These are phyloP conservation scores for Pseudozyma hubeiensis DNA, from an alignment of 1,284 basidiomycete species.

Conservation along the genomic window DNA sequence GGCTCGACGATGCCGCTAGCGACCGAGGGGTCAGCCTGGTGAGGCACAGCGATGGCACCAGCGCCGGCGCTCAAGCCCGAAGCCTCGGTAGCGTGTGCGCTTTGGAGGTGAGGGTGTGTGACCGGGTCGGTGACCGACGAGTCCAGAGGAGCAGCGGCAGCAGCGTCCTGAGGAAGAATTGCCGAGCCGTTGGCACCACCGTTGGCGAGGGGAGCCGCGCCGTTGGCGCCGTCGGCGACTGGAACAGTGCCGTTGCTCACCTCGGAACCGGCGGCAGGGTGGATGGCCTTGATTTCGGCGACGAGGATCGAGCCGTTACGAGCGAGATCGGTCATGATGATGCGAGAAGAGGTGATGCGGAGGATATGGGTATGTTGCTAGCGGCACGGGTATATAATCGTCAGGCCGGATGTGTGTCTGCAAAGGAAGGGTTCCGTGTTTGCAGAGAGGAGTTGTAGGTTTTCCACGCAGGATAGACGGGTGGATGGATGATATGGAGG, in stretches of 20 bases:
- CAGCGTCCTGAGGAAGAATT: background rate
- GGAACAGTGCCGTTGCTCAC: slow-evolving; percentile 12
- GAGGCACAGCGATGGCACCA: slow-evolving; percentile 33
- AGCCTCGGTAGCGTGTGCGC: slow-evolving; percentile 29
- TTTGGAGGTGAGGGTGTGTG: slow-evolving; percentile 11
- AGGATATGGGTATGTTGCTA: slow-evolving; percentile 6
- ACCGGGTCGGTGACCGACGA: slow-evolving; percentile 31
- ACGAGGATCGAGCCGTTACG: slow-evolving; percentile 50
- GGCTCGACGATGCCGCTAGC: slow-evolving; percentile 24
- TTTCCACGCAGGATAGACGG: background rate
- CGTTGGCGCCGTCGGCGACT: slow-evolving; percentile 8
- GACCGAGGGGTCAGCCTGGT: slow-evolving; percentile 30
- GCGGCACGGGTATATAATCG: slow-evolving; percentile 3
- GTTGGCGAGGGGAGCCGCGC: slow-evolving; percentile 5
- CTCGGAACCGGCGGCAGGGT: slow-evolving; percentile 16
- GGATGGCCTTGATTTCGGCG: slow-evolving; percentile 51
- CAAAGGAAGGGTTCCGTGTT: background rate
- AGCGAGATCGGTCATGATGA: slow-evolving; percentile 45
- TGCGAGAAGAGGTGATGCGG: slow-evolving; percentile 8
- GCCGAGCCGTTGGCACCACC: slow-evolving; percentile 19
- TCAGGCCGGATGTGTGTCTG: background rate
- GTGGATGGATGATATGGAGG: slow-evolving; percentile 16
- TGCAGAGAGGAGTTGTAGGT: background rate
- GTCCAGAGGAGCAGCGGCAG: slow-evolving; percentile 32
- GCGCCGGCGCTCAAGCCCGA: slow-evolving; percentile 35